Percentiles rank a stretch among this genome's conserved stretches.
phyloP scores from a whole-genome alignment of 208 protist genomes.

The Leishmania mexicana region DNA sequence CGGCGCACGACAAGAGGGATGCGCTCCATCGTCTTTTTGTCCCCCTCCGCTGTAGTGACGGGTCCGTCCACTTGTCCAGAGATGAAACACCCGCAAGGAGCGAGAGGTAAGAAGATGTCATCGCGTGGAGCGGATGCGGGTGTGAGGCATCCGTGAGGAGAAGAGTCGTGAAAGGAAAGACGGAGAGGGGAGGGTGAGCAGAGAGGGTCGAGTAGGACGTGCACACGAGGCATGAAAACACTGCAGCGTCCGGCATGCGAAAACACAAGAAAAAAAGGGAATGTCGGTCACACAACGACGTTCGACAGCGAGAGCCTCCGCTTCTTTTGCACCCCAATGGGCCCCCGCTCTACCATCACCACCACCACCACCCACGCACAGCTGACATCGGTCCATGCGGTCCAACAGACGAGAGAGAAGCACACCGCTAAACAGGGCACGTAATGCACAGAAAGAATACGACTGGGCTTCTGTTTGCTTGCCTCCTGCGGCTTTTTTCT shows the following conservation, averaged over 20 bases:
- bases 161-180: background rate
- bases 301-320: background rate
- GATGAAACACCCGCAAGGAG: background rate
- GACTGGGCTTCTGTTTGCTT: background rate
- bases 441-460: background rate
- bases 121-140: background rate
- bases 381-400: background rate
- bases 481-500: background rate
- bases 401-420: background rate
- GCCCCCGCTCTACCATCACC: background rate
- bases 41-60: background rate
- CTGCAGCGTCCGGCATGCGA: background rate
- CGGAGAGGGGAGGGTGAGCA: background rate
- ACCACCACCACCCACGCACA: background rate
- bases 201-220: background rate
- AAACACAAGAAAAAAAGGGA: background rate
- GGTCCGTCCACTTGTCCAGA: background rate
- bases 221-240: background rate
- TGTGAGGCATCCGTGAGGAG: background rate
- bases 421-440: background rate
- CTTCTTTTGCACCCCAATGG: background rate
- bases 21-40: background rate
- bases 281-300: background rate
- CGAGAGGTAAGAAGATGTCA: background rate
- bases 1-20: constrained; percentile 29